Evolutionary conservation across 2,329 filamentous ascomycete genomes (phyloP).

Genomic region (Plectosphaerella sp.): DNA sequence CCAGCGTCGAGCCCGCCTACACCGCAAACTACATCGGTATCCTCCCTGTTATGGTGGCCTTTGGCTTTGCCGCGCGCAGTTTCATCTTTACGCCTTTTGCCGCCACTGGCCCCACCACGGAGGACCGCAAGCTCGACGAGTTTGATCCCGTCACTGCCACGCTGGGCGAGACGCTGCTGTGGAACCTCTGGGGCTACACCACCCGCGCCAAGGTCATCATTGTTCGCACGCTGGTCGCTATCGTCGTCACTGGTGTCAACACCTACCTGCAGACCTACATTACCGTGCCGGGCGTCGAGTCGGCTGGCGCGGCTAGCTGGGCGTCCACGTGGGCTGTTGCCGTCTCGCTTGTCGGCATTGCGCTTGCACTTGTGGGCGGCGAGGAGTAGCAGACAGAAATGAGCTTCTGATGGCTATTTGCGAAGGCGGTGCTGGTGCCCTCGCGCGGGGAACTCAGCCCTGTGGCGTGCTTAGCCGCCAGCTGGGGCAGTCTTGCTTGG

Average conservation of each 20-base stretch:
- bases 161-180: slow-evolving; percentile 64
- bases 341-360: slow-evolving; percentile 53
- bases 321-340: slow-evolving; percentile 70
- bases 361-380: slow-evolving; percentile 46
- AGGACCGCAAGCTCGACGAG: slow-evolving; percentile 41
- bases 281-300: slow-evolving; percentile 66
- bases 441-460: neutral
- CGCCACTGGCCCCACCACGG: slow-evolving; percentile 41
- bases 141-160: slow-evolving; percentile 64
- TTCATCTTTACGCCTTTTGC: slow-evolving; percentile 75
- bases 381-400: slow-evolving; percentile 11
- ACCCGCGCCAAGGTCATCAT: slow-evolving; percentile 59
- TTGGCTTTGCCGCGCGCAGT: slow-evolving; percentile 66
- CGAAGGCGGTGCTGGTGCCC: neutral
- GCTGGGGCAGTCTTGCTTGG: neutral
- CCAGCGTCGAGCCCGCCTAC: slow-evolving; percentile 64
- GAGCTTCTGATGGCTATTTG: too few species aligned
- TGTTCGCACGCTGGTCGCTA: slow-evolving; percentile 56
- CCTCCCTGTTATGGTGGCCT: slow-evolving; percentile 50
- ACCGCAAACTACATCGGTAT: slow-evolving; percentile 56
- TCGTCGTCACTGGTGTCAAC: slow-evolving; percentile 51
- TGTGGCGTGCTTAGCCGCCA: neutral
- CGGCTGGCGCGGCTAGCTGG: slow-evolving; percentile 67
- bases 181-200: slow-evolving; percentile 69
- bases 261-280: slow-evolving; percentile 62